Evolutionary conservation across 495 filamentous ascomycete species (phyloP), one percentile per base, ranked within the genome.

Genomic region (Annulohypoxylon bovei): DNA sequence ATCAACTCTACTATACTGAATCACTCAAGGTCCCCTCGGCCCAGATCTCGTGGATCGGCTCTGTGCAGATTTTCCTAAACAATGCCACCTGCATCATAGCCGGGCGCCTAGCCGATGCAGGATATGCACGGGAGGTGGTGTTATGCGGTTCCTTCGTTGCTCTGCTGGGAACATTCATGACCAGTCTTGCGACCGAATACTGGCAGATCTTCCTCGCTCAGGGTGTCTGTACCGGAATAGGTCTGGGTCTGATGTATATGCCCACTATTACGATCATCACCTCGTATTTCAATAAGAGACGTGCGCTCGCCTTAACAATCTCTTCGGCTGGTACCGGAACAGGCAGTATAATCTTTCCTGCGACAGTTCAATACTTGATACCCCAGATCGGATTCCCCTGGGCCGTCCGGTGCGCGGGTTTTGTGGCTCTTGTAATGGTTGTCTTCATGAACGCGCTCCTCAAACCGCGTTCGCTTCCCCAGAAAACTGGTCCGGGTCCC

Each of bases 31-130:
- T 83, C 2, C 79, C 82, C 12, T 68, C 80, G 6, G 62, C 79
- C 2, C 76, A 81, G 30, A 75, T 84, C 20, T 81, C 81, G 0
- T 84, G 81, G 82, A 82, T 83, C 54, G 82, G 82, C 18, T 83
- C 81, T 14, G 42, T 83, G 9, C 81, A 83, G 71, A 71, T 79
- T 42, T 83, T 83, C 53, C 73, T 84, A 6, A 79, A 79, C 58
- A 81, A 79, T 60, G 53, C 65, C 12, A 70, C 74, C 27, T 82
- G 82, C 70, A 77, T 73, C 14, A 37, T 80, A 53, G 81, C 81
- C 22, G 82, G 81, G 1, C 68, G 81, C 0, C 75, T 80, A 6
- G 75, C 80, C 1, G 81, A 84, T 65, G 81, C 80, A 6, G 82
- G 82, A 30, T 81, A 80, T 65, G 64, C 79, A 25, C 75, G 73